Base-by-base conservation (phyloP, 2,329 filamentous ascomycete genomes). In the Hypoxylon sp. region DNA sequence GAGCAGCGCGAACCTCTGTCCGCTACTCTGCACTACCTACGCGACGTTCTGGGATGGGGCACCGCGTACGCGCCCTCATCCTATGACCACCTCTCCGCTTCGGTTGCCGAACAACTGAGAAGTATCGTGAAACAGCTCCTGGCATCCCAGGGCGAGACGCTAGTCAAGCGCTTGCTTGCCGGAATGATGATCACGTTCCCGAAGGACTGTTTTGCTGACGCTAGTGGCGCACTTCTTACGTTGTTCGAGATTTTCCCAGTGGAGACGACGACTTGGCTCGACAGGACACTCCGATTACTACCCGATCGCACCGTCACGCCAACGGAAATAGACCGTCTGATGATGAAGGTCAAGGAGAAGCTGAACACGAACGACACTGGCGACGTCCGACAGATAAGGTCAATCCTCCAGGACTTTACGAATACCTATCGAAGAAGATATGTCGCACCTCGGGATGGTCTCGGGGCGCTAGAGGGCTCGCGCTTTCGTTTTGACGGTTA, bases 101-200 rank as follows among this genome's bases (percentile, higher is more conserved):
- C 83, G 48, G 87, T 88, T 47, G 84, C 89, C 0, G 80, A 85
- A 3, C 87, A 93, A 65, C 83, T 97, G 20, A 88, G 87, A 65
- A 80, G 81, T 27, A 83, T 88, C 6, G 89, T 98, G 56, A 90
- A 89, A 73, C 82, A 85, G 58, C 82, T 97, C 48, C 78, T 96
- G 20, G 64, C 82, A 2, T 78, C 81, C 1, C 87, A 92, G 63
- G 92, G 95, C 31, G 88, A 92, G 69, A 79, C 86, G 53, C 81
- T 99, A 23, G 88, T 95, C 6, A 94, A 97, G 75, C 90, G 93
- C 63, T 88, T 96, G 55, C 83, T 99, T 78, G 95, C 93, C 1
- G 95, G 95, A 58, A 96, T 99, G 93, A 98, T 99, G 94, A 97
- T 97, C 73, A 96, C 90, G 0, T 99, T 99, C 77, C 96, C 95